These are phyloP conservation scores for Obelidium mucronatum DNA, from an alignment of 192 early-diverging fungal species.

Conservation along the genomic window DNA sequence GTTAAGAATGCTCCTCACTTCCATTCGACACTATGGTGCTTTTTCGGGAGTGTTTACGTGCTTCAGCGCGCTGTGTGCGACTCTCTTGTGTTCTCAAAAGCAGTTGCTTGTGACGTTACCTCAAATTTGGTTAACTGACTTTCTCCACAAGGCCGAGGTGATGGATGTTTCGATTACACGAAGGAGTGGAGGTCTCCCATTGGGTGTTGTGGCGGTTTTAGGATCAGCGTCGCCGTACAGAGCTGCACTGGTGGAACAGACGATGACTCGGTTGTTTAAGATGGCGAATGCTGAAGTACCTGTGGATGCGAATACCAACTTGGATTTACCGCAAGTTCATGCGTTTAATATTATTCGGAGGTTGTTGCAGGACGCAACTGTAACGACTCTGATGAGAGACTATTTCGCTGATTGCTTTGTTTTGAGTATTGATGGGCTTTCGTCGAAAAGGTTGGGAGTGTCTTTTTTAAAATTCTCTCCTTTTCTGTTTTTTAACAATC, in stretches of 20 bases:
- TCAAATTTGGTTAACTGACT: slow-evolving; percentile 79
- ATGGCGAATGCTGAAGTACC: slow-evolving; percentile 58
- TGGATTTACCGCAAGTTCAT: slow-evolving; percentile 92
- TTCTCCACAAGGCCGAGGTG: slow-evolving; percentile 72
- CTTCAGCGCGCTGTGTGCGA: slow-evolving; percentile 75
- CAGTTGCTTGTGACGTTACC: slow-evolving; percentile 63
- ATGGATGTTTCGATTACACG: slow-evolving; percentile 88
- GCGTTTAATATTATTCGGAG: slow-evolving; percentile 86
- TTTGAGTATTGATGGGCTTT: slow-evolving; percentile 81
- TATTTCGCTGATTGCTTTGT: slow-evolving; percentile 80
- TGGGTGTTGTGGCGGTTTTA: slow-evolving; percentile 85
- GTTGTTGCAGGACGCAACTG: slow-evolving; percentile 82
- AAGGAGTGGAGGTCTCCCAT: slow-evolving; percentile 88
- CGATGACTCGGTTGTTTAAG: slow-evolving; percentile 74
- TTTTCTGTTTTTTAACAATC: no score
- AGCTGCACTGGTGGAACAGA: slow-evolving; percentile 65
- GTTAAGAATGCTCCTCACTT: slow-evolving; percentile 65
- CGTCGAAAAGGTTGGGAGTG: slow-evolving; percentile 55
- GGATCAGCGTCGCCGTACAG: slow-evolving; percentile 69
- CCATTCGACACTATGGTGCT: slow-evolving; percentile 90
- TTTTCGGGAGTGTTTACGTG: slow-evolving; percentile 87
- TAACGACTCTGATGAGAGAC: slow-evolving; percentile 76
- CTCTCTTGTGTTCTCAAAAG: slow-evolving; percentile 67
- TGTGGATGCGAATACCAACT: slow-evolving; percentile 63
- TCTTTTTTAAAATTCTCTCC: neutral